Percentiles rank a stretch among this genome's conserved stretches.
These are phyloP conservation scores for Rhizopus arrhizus DNA, from an alignment of 371 early-diverging fungal genomes.

Conservation along the genomic window DNA sequence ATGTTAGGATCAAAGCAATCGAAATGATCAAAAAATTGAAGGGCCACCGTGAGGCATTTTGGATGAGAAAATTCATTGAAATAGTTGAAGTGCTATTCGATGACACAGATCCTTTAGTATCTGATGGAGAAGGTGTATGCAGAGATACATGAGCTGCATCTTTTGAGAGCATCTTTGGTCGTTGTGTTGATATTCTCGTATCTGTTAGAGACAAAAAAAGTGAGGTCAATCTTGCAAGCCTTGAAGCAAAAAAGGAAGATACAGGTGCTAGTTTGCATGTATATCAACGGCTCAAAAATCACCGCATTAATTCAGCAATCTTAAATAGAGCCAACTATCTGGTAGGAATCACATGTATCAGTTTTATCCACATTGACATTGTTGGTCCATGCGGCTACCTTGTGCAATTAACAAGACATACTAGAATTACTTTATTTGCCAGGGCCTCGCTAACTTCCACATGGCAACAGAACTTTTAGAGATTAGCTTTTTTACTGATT, in stretches of 20 bases:
- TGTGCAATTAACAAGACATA: conserved; percentile 1
- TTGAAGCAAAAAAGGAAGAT: not conserved
- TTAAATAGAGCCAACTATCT: not conserved
- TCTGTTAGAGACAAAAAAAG: not conserved
- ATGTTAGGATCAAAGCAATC: conserved; percentile 1
- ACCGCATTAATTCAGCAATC: not conserved
- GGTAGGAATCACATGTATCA: not conserved
- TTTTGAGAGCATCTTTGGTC: not conserved
- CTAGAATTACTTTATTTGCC: not conserved
- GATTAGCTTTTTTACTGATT: not conserved
- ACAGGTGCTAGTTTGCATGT: not conserved
- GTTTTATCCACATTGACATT: conserved; percentile 4
- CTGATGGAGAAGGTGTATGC: not conserved
- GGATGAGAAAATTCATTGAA: not conserved
- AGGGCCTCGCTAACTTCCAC: too few relatives aligned
- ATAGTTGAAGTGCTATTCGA: not conserved
- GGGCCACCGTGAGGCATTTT: too few relatives aligned
- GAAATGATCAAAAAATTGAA: not conserved
- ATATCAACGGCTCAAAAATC: not conserved
- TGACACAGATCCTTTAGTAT: not conserved
- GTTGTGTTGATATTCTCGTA: not conserved
- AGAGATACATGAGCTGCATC: not conserved
- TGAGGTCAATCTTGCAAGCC: not conserved
- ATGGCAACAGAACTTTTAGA: conserved; percentile 6
- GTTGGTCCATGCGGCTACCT: conserved; percentile 1